Conservation (phyloP, 108 stramenopile genomes). For the Pseudonitzschia pungens region DNA sequence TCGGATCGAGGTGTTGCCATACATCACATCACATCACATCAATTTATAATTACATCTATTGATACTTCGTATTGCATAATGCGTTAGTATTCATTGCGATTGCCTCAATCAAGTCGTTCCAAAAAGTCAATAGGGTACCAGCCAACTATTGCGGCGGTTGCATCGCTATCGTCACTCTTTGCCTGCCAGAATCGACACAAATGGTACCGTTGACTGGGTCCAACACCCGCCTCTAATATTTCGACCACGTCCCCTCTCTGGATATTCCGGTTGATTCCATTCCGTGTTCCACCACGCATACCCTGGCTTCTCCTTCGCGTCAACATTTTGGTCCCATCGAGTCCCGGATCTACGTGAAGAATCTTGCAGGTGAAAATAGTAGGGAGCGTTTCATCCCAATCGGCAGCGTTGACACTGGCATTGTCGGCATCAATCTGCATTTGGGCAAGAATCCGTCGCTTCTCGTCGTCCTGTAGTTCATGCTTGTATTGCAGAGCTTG, state of each 20-base stretch:
- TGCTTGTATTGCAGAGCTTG: constrained; percentile 44
- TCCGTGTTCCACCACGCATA: constrained; percentile 36
- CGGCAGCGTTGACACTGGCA: constrained; percentile 11
- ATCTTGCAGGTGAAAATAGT: constrained; percentile 50
- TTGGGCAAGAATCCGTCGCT: constrained; percentile 18
- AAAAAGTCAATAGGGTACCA: constrained; percentile 79
- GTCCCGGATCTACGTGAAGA: constrained; percentile 22
- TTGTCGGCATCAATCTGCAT: constrained; percentile 35
- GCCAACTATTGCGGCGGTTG: constrained; percentile 46
- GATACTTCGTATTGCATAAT: too few species aligned
- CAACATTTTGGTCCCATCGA: constrained; percentile 45
- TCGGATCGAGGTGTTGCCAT: background rate
- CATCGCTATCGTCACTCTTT: constrained; percentile 5
- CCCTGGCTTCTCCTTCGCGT: constrained; percentile 33
- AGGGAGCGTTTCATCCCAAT: constrained; percentile 26
- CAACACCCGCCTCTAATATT: constrained; percentile 72
- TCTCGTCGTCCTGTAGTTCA: constrained; percentile 31
- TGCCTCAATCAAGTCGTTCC: constrained; percentile 22
- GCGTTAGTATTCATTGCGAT: background rate
- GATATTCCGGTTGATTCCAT: constrained; percentile 30
- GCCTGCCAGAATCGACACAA: constrained; percentile 50
- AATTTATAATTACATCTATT: background rate
- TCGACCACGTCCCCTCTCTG: constrained; percentile 69
- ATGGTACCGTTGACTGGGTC: constrained; percentile 70
- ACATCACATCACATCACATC: too few species aligned